Percentiles rank a stretch among this genome's conserved stretches.
These are phyloP conservation scores for Auriculariales sp. DNA, from an alignment of 768 basidiomycete species.

Conservation along the genomic window DNA sequence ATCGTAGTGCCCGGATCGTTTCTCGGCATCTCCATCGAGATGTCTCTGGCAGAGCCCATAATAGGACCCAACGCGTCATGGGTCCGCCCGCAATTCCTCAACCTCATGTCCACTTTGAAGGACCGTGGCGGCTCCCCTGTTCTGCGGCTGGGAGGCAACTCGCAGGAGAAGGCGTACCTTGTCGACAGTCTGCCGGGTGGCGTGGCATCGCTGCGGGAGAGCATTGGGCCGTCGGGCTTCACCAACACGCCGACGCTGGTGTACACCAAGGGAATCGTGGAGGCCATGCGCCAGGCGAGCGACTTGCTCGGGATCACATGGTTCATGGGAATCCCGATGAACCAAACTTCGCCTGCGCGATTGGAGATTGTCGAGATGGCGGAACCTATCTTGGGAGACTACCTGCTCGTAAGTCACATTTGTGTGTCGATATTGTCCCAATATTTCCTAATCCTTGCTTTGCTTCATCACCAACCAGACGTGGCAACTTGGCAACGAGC, in stretches of 20 bases:
- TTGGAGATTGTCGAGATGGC: slow-evolving; percentile 13
- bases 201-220: slow-evolving; percentile 34
- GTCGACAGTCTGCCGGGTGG: slow-evolving; percentile 32
- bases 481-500: slow-evolving; percentile 1
- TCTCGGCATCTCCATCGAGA: slow-evolving; percentile 48
- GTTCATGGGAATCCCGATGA: slow-evolving; percentile 12
- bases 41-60: slow-evolving; percentile 43
- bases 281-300: slow-evolving; percentile 19
- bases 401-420: not conserved
- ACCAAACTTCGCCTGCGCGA: slow-evolving; percentile 11
- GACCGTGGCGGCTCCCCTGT: slow-evolving; percentile 45
- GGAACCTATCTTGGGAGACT: slow-evolving; percentile 12
- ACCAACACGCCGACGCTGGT: slow-evolving; percentile 27
- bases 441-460: not conserved
- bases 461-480: no score
- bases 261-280: slow-evolving; percentile 24
- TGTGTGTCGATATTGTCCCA: not conserved
- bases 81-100: slow-evolving; percentile 40
- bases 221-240: slow-evolving; percentile 8
- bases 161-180: slow-evolving; percentile 41
- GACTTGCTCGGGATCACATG: slow-evolving; percentile 16
- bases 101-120: slow-evolving; percentile 56
- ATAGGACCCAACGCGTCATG: slow-evolving; percentile 16
- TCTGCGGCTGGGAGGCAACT: slow-evolving; percentile 66
- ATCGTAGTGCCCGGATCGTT: slow-evolving; percentile 34